A percentile compares a stretch with the other conserved stretches of the same genome.
phyloP scores from a whole-genome alignment of 257 asterid genomes.

The Solanum chmielewskii region DNA sequence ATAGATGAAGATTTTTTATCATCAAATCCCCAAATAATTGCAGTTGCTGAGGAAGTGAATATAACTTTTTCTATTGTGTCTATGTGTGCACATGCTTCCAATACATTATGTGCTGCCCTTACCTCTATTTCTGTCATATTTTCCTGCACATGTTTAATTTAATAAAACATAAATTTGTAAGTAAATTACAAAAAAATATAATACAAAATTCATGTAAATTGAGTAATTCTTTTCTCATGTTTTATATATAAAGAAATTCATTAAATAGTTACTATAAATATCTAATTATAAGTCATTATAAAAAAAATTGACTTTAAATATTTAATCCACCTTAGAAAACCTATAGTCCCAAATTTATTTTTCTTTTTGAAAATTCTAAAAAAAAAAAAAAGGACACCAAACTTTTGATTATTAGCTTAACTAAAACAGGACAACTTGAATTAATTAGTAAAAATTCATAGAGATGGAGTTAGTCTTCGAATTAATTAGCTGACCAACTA shows the following conservation, averaged over 20 bases:
- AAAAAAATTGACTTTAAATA: neutral
- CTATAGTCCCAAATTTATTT: neutral
- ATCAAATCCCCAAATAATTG: constrained; percentile 46
- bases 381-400: neutral
- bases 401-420: neutral
- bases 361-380: neutral
- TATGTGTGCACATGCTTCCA: constrained; percentile 96
- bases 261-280: neutral
- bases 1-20: neutral
- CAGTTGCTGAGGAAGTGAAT: constrained; percentile 80
- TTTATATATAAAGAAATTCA: neutral
- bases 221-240: neutral
- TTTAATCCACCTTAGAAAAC: neutral
- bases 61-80: constrained; percentile 69
- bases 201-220: too few species aligned
- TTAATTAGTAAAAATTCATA: neutral
- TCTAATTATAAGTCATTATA: neutral
- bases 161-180: neutral
- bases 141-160: constrained; percentile 31
- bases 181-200: neutral
- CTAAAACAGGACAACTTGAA: neutral
- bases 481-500: neutral
- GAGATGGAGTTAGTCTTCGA: neutral
- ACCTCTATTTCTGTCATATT: constrained; percentile 71
- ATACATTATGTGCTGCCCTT: constrained; percentile 87